Evolutionary conservation across 495 filamentous ascomycete species (phyloP).

Genomic region (Aspergillus saccharolyticus): DNA sequence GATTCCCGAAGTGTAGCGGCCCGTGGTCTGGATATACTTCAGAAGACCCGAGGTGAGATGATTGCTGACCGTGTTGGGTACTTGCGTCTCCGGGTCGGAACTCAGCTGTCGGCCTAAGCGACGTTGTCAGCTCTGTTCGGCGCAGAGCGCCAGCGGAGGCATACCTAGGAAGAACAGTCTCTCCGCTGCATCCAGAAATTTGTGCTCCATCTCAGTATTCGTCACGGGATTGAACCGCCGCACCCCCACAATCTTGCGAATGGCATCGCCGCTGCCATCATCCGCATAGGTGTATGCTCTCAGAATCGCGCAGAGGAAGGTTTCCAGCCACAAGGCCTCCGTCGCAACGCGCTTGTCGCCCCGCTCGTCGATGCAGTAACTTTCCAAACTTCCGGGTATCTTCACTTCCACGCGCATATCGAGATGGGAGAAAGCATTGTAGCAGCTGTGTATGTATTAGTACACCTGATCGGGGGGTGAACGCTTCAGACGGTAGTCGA

Average conservation of each 20-base stretch:
- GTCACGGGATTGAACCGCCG: constrained; percentile 95
- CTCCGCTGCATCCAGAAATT: constrained; percentile 92
- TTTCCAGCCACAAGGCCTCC: constrained; percentile 93
- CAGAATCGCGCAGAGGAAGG: constrained; percentile 89
- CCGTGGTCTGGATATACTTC: constrained; percentile 95
- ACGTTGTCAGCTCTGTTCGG: constrained; percentile 19
- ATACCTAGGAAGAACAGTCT: constrained; percentile 89
- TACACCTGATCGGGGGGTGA: constrained; percentile 13
- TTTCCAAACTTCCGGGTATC: constrained; percentile 91
- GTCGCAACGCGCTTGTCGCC: constrained; percentile 89
- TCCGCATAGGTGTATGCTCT: constrained; percentile 95
- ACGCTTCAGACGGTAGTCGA: constrained; percentile 19
- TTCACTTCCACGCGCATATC: constrained; percentile 98
- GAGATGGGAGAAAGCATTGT: constrained; percentile 97
- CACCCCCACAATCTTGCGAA: constrained; percentile 89
- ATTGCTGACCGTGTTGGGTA: constrained; percentile 95
- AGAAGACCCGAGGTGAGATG: constrained; percentile 86
- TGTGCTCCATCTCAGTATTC: constrained; percentile 94
- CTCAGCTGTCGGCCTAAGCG: constrained; percentile 84
- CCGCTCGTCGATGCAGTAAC: constrained; percentile 93
- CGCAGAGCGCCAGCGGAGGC: constrained; percentile 1
- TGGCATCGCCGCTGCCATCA: constrained; percentile 83
- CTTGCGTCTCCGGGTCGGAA: constrained; percentile 95
- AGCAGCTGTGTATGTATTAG: constrained; percentile 61
- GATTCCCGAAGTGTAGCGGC: constrained; percentile 90